A percentile compares a stretch with the other conserved stretches of the same genome.
phyloP scores from a whole-genome alignment of 306 rosid species.

The Fragaria vesca region DNA sequence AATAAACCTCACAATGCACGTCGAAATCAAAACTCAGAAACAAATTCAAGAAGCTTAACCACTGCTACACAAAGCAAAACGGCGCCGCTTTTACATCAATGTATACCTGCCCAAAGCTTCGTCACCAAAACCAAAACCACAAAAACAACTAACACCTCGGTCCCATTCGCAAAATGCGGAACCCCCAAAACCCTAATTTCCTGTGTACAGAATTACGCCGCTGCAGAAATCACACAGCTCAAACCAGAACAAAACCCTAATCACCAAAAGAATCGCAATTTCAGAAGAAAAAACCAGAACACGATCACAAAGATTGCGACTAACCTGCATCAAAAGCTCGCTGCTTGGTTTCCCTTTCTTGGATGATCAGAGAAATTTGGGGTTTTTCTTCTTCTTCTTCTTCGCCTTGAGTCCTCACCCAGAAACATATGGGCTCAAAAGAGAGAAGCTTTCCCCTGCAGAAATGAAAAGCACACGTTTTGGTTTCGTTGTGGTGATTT shows the following conservation, averaged over 20 bases:
- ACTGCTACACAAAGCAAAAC: not conserved
- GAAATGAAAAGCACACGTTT: too few relatives aligned
- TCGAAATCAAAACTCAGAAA: not conserved
- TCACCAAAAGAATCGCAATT: not conserved
- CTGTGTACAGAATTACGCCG: not conserved
- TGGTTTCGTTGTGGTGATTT: too few relatives aligned
- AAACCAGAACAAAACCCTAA: too few relatives aligned
- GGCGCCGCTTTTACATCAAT: not conserved
- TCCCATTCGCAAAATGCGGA: constrained; percentile 10
- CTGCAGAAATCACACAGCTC: not conserved
- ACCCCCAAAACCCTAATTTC: constrained; percentile 10
- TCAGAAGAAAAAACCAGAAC: not conserved
- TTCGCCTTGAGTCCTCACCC: not conserved
- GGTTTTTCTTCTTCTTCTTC: not conserved
- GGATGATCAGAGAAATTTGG: not conserved
- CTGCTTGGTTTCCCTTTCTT: not conserved
- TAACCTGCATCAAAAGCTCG: not conserved
- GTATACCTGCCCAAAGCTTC: not conserved
- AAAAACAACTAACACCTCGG: not conserved
- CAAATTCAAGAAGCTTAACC: not conserved
- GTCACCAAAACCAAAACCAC: not conserved
- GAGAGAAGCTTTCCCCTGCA: too few relatives aligned
- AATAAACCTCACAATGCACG: not conserved
- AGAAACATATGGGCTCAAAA: not conserved
- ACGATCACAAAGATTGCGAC: not conserved